Evolutionary conservation across 495 filamentous ascomycete species (phyloP).

Genomic region (Chaetomium fimeti): DNA sequence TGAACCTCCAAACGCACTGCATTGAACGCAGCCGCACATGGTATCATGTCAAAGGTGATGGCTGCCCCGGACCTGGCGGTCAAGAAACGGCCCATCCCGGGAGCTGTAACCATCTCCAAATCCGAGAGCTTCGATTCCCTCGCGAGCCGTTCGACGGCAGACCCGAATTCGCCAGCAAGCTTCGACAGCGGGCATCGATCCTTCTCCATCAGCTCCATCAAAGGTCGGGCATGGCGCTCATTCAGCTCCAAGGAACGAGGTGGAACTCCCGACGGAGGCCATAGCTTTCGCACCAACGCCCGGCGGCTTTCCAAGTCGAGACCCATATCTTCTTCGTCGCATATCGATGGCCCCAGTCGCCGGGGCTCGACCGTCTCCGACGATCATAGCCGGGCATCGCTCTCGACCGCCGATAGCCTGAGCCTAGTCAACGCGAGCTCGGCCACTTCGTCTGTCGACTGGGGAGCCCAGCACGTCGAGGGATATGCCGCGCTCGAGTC

Average conservation of each 20-base stretch:
- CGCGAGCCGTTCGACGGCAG: conserved; percentile 20
- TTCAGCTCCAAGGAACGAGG: conserved; percentile 26
- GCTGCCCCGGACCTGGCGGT: not conserved
- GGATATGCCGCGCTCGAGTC: conserved; percentile 74
- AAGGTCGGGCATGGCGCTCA: conserved; percentile 26
- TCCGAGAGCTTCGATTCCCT: conserved; percentile 18
- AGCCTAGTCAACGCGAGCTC: conserved; percentile 19
- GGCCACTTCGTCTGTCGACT: conserved; percentile 30
- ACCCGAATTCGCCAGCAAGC: conserved; percentile 31
- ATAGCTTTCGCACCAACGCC: conserved; percentile 21
- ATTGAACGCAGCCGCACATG: not conserved
- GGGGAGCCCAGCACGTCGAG: conserved; percentile 43
- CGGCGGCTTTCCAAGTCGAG: conserved; percentile 34
- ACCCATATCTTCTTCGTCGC: conserved; percentile 24
- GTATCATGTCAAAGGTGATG: conserved; percentile 2
- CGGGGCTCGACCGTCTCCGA: conserved; percentile 34
- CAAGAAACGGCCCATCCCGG: conserved; percentile 14
- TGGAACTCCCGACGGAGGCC: conserved; percentile 8
- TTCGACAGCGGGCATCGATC: conserved; percentile 26
- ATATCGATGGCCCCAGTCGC: conserved; percentile 23
- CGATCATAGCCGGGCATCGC: conserved; percentile 29
- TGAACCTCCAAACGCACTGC: not conserved
- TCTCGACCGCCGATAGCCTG: conserved; percentile 25
- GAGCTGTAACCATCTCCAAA: not conserved
- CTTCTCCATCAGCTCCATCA: conserved; percentile 35